Evolutionary conservation across 148 eudicot species (phyloP).

Genomic region (Nyssa sinensis): DNA sequence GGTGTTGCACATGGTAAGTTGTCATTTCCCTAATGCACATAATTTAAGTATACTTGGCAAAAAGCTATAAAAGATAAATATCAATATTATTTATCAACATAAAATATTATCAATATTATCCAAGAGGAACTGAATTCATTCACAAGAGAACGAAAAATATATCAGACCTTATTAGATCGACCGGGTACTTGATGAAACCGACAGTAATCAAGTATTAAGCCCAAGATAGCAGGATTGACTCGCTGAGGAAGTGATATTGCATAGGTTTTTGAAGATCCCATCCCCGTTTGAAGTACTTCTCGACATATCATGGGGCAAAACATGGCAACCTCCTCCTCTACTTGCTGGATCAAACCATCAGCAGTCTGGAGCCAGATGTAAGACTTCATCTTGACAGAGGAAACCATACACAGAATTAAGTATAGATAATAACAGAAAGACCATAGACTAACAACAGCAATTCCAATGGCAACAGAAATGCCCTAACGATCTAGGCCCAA

Average conservation of each 20-base stretch:
- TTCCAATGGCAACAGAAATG: neutral
- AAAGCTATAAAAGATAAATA: neutral
- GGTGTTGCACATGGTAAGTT: neutral
- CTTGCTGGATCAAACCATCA: constrained; percentile 83
- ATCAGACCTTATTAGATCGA: constrained; percentile 74
- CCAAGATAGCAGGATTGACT: constrained; percentile 63
- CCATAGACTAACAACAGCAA: neutral
- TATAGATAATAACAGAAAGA: neutral
- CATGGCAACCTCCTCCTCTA: constrained; percentile 91
- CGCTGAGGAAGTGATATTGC: constrained; percentile 78
- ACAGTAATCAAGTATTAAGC: constrained; percentile 71
- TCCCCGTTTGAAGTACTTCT: constrained; percentile 72
- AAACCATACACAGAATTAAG: constrained; percentile 11
- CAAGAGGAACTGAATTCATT: neutral
- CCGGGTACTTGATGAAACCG: constrained; percentile 83
- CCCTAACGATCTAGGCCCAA: neutral
- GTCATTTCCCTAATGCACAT: neutral
- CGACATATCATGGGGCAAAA: constrained; percentile 75
- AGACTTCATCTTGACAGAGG: constrained; percentile 58
- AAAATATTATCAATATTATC: neutral
- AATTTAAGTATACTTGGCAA: neutral
- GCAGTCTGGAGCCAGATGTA: constrained; percentile 84
- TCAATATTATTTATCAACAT: neutral
- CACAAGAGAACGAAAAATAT: neutral
- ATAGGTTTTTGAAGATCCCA: constrained; percentile 75